Conservation (phyloP, 768 basidiomycete species). For the Terana coerulea region DNA sequence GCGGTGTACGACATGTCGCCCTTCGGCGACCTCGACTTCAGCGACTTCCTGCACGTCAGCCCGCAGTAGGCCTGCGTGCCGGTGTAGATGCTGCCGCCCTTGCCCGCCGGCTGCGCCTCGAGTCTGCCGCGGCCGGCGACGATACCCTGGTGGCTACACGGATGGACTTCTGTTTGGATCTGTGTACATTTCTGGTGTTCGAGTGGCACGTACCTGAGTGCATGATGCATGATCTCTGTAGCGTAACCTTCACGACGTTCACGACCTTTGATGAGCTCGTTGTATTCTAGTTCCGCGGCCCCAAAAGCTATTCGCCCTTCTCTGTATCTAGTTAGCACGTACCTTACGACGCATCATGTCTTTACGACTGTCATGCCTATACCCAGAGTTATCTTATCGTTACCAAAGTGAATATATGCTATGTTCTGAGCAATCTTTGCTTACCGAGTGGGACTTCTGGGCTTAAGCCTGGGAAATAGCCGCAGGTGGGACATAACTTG, state of each 20-base stretch:
- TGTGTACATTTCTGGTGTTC: too few relatives aligned
- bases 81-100: neutral
- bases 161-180: too few relatives aligned
- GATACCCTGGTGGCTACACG: too few relatives aligned
- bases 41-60: constrained; percentile 15
- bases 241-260: constrained; percentile 3
- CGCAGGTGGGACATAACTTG: too few relatives aligned
- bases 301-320: neutral
- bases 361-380: constrained; percentile 9
- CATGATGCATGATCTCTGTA: too few relatives aligned
- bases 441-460: too few relatives aligned
- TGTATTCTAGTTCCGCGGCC: neutral
- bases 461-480: too few relatives aligned
- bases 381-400: too few relatives aligned
- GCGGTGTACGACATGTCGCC: constrained; percentile 16
- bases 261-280: constrained; percentile 10
- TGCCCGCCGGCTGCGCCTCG: neutral
- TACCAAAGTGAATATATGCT: too few relatives aligned
- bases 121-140: neutral
- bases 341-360: constrained; percentile 8
- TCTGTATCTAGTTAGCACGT: neutral
- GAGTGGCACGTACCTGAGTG: too few relatives aligned
- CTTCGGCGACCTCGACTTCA: constrained; percentile 20
- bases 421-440: too few relatives aligned
- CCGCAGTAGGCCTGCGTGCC: constrained; percentile 1